Evolutionary conservation across 2,329 filamentous ascomycete genomes (phyloP).

Genomic region (Aureobasidium pullulans): DNA sequence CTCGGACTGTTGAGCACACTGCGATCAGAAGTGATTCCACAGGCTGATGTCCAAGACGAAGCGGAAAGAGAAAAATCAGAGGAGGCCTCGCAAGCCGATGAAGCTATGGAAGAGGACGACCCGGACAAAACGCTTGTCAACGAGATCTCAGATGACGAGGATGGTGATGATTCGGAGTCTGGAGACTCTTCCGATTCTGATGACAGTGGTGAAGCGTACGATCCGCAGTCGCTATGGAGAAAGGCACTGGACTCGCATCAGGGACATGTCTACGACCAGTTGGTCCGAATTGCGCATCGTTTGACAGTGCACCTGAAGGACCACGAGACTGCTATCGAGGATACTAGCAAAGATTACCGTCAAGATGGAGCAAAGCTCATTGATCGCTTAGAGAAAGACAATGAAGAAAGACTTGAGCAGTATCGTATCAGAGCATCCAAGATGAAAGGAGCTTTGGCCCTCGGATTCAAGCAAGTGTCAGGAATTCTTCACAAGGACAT

Average conservation of each 20-base stretch:
- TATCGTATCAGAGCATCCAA: slow-evolving; percentile 20
- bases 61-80: neutral
- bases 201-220: slow-evolving; percentile 21
- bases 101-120: slow-evolving; percentile 13
- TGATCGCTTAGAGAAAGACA: slow-evolving; percentile 33
- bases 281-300: slow-evolving; percentile 34
- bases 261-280: slow-evolving; percentile 29
- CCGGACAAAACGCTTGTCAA: slow-evolving; percentile 24
- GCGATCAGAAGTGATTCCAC: neutral
- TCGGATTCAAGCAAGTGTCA: neutral
- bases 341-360: slow-evolving; percentile 38
- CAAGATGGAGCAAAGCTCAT: slow-evolving; percentile 38
- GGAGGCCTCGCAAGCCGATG: neutral
- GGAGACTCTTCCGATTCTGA: slow-evolving; percentile 14
- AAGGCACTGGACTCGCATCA: slow-evolving; percentile 33
- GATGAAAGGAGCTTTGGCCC: slow-evolving; percentile 18
- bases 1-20: neutral
- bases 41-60: neutral
- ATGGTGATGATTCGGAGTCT: slow-evolving; percentile 4
- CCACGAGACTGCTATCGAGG: slow-evolving; percentile 37
- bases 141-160: neutral
- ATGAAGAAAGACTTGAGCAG: slow-evolving; percentile 30
- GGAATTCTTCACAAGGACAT: neutral
- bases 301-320: slow-evolving; percentile 40
- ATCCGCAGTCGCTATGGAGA: slow-evolving; percentile 32